phyloP scores from a whole-genome alignment of 2,329 filamentous ascomycete species.

The Trichoderma sp. region DNA sequence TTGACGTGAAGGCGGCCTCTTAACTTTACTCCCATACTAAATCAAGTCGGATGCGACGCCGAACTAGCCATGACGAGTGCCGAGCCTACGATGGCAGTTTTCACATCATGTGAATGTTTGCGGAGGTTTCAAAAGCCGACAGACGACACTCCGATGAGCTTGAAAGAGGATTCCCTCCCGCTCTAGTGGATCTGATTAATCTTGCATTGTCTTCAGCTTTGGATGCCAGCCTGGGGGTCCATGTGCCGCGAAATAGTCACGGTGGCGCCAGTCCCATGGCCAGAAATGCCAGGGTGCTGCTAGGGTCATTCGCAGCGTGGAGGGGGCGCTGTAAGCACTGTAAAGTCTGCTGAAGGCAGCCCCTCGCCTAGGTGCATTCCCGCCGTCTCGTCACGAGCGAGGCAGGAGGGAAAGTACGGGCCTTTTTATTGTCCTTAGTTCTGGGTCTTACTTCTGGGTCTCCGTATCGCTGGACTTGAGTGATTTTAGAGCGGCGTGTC shows the following conservation, averaged over 20 bases:
- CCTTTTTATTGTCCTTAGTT: no score
- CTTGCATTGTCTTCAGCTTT: background rate
- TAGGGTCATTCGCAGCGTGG: constrained; percentile 4
- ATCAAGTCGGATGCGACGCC: background rate
- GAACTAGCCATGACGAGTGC: constrained; percentile 14
- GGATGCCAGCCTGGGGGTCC: background rate
- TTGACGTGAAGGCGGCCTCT: background rate
- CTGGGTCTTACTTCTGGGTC: background rate
- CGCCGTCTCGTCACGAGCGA: constrained; percentile 1
- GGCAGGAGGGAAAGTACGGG: no score
- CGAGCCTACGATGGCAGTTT: constrained; percentile 7
- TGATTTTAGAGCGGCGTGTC: background rate
- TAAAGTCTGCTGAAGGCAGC: background rate
- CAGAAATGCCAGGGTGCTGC: background rate
- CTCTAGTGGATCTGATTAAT: background rate
- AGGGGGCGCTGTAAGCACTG: background rate
- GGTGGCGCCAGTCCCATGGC: constrained; percentile 27
- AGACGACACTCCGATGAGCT: background rate
- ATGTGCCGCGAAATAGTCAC: constrained; percentile 28
- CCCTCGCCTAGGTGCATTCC: background rate
- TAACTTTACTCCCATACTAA: background rate
- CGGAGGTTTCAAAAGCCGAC: background rate
- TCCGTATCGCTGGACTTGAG: background rate
- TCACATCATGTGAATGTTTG: constrained; percentile 1
- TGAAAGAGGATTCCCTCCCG: background rate